Evolutionary conservation across 495 filamentous ascomycete species (phyloP).

Genomic region (Aspergillus egyptiacus): DNA sequence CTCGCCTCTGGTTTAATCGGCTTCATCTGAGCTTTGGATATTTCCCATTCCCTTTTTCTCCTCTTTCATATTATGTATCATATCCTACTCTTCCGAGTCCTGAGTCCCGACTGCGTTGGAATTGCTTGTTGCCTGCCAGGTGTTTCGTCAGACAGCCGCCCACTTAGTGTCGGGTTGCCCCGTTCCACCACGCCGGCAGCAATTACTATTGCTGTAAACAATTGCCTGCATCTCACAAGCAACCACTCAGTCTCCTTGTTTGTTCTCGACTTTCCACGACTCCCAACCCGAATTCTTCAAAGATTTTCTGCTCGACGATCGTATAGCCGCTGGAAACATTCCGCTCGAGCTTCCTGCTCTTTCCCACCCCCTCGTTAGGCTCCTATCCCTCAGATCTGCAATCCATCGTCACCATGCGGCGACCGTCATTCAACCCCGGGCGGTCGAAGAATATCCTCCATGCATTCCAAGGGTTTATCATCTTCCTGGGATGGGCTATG

Average conservation of each 20-base stretch:
- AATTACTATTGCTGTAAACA: constrained; percentile 19
- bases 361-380: constrained; percentile 2
- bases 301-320: too few relatives aligned
- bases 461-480: constrained; percentile 56
- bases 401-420: constrained; percentile 21
- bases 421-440: constrained; percentile 35
- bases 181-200: constrained; percentile 18
- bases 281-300: neutral
- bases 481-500: constrained; percentile 65
- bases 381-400: constrained; percentile 1
- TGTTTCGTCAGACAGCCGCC: constrained; percentile 1
- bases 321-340: too few relatives aligned
- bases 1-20: neutral
- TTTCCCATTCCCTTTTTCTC: neutral
- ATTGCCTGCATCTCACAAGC: constrained; percentile 4
- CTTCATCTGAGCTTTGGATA: neutral
- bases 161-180: constrained; percentile 21
- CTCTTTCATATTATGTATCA: neutral
- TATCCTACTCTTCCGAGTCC: neutral
- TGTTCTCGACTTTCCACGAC: neutral
- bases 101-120: neutral
- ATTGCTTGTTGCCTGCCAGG: neutral
- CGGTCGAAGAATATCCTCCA: constrained; percentile 46
- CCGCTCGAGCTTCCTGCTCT: neutral
- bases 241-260: neutral